A percentile compares a stretch with the other conserved stretches of the same genome.
These are phyloP conservation scores for Lasiodiplodia citricola DNA, from an alignment of 2,329 filamentous ascomycete species.

Conservation along the genomic window DNA sequence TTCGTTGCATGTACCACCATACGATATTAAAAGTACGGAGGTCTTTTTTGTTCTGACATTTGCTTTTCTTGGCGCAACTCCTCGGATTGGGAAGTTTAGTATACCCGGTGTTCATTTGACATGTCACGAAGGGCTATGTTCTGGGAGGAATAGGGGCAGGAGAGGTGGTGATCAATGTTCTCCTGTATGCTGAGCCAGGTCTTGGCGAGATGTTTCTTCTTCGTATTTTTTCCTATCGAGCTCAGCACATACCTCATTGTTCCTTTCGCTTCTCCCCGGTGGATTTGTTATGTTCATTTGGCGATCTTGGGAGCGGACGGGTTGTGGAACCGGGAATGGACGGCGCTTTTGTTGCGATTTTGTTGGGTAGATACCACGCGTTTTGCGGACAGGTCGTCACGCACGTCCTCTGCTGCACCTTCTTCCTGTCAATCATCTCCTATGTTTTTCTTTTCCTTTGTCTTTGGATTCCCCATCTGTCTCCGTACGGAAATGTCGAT, in stretches of 20 bases:
- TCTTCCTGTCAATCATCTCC: background rate
- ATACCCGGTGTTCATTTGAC: conserved; percentile 25
- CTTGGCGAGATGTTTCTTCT: conserved; percentile 1
- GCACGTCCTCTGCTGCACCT: conserved; percentile 19
- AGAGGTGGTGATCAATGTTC: conserved; percentile 6
- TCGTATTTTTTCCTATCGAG: background rate
- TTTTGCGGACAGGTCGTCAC: conserved; percentile 18
- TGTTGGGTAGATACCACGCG: conserved; percentile 21
- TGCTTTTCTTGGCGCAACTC: conserved; percentile 11
- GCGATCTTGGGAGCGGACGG: conserved; percentile 3
- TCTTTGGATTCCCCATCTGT: background rate
- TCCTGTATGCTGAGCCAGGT: conserved; percentile 11
- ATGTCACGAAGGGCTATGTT: conserved; percentile 25
- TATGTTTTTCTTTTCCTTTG: background rate
- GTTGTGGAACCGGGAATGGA: conserved; percentile 1
- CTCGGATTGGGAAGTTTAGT: conserved; percentile 14
- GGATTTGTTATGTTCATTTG: conserved; percentile 13
- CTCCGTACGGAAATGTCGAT: background rate
- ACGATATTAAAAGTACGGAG: conserved; percentile 20
- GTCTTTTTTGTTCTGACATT: background rate
- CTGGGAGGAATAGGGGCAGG: conserved; percentile 22
- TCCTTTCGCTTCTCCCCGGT: background rate
- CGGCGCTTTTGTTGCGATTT: conserved; percentile 11
- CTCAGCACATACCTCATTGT: conserved; percentile 12
- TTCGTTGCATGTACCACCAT: conserved; percentile 23